phyloP scores from a whole-genome alignment of 257 asterid genomes.

The Ophiorrhiza pumila region DNA sequence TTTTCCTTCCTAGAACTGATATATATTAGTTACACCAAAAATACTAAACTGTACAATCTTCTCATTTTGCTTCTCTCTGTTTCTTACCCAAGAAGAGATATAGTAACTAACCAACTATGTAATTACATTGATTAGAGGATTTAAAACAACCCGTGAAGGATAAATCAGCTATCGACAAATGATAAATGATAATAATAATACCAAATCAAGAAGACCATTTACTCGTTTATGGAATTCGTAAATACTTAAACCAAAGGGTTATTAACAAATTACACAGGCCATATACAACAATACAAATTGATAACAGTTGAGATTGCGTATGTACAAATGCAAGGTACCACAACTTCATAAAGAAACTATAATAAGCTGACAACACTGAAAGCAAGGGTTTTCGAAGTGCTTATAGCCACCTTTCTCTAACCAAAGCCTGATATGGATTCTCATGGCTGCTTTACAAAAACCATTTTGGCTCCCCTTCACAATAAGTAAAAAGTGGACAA shows the following conservation, averaged over 20 bases:
- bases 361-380: background rate
- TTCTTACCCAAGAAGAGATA: slow-evolving; percentile 4
- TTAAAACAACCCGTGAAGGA: too few relatives aligned
- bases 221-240: too few relatives aligned
- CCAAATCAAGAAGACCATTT: too few relatives aligned
- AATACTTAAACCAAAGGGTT: slow-evolving; percentile 47
- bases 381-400: background rate
- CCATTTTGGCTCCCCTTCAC: background rate
- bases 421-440: background rate
- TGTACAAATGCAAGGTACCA: background rate
- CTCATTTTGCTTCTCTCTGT: background rate
- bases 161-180: too few relatives aligned
- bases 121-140: too few relatives aligned
- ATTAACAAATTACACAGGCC: slow-evolving; percentile 19
- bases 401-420: background rate
- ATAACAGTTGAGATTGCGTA: background rate
- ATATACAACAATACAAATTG: slow-evolving; percentile 3
- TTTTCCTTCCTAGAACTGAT: too few relatives aligned
- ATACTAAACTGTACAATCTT: background rate
- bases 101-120: too few relatives aligned
- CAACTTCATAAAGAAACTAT: background rate
- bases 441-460: background rate
- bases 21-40: background rate
- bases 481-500: background rate
- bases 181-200: too few relatives aligned